Evolutionary conservation across 2,329 filamentous ascomycete species (phyloP), one percentile per base, ranked within the genome.

Genomic region (Ascochyta rabiei): DNA sequence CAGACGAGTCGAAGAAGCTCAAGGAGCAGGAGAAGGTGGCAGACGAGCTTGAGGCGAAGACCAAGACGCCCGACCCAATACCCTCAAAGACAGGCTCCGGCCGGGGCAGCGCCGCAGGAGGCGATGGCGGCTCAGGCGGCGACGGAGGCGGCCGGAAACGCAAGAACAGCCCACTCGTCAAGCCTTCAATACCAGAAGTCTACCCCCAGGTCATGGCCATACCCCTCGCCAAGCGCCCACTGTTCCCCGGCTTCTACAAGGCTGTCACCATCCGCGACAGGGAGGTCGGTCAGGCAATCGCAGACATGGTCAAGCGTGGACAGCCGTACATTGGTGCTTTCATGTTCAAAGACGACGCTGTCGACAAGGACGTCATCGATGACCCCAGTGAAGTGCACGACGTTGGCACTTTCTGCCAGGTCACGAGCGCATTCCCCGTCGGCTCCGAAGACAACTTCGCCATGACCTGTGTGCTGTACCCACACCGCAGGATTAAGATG

Each of bases 171-270:
- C 87, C 89, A 21, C 81, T 98, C 34, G 86, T 91, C 67, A 98
- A 98, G 77, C 90, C 92, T 1, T 86, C 89, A 2, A 89, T 98
- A 13, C 95, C 95, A 13, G 95, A 99, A 58, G 88, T 97, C 38
- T 99, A 99, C 74, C 95, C 95, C 3, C 95, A 98, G 74, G 93
- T 99, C 50, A 91, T 99, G 84, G 93, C 93, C 2, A 96, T 99
- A 51, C 95, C 95, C 7, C 97, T 99, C 68, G 90, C 91, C 24
- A 92, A 96, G 75, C 85, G 95, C 48, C 95, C 95, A 10, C 80
- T 99, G 12, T 99, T 98, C 77, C 95, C 95, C 1, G 95, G 95
- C 1, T 99, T 98, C 77, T 99, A 99, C 81, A 99, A 99, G 78
- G 93, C 95, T 9, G 95, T 99, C 64, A 99, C 93, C 3, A 96